Conservation (phyloP, 2,329 filamentous ascomycete species). For the Ascochyta fabae region DNA sequence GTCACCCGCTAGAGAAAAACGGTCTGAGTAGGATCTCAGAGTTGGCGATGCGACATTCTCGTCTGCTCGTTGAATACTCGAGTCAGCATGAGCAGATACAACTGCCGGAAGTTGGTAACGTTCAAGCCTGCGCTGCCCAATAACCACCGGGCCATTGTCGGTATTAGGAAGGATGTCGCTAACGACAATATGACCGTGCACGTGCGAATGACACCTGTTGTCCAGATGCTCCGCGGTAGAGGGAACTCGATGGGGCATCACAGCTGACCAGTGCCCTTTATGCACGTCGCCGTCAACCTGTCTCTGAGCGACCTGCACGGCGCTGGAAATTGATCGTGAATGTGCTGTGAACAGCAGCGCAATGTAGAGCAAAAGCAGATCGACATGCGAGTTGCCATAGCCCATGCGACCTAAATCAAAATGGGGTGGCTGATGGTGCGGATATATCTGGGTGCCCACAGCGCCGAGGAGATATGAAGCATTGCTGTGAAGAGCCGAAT, state of each 20-base stretch:
- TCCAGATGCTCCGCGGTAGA: slow-evolving; percentile 1
- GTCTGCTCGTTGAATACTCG: not conserved
- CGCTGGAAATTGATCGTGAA: slow-evolving; percentile 19
- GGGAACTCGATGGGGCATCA: not conserved
- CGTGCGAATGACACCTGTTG: not conserved
- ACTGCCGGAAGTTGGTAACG: slow-evolving; percentile 7
- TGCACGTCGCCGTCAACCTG: slow-evolving; percentile 41
- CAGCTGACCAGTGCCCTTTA: slow-evolving; percentile 37
- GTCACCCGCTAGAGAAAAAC: slow-evolving; percentile 37
- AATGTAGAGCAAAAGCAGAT: slow-evolving; percentile 25
- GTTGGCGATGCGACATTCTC: slow-evolving; percentile 10
- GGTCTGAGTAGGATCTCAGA: slow-evolving; percentile 15
- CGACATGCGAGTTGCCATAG: slow-evolving; percentile 29
- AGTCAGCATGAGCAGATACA: slow-evolving; percentile 1
- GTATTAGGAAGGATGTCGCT: not conserved
- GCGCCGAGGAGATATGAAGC: slow-evolving; percentile 7
- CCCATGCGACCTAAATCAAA: slow-evolving; percentile 25
- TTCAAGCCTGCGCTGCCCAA: not conserved
- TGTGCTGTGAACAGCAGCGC: slow-evolving; percentile 26
- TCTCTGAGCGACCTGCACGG: slow-evolving; percentile 30
- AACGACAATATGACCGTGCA: not conserved
- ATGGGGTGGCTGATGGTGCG: slow-evolving; percentile 19
- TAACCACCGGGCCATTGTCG: not conserved
- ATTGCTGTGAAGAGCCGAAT: slow-evolving; percentile 11
- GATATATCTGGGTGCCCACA: slow-evolving; percentile 1